Evolutionary conservation across 164 flowering plant species (phyloP).

Genomic region (Macadamia integrifolia): DNA sequence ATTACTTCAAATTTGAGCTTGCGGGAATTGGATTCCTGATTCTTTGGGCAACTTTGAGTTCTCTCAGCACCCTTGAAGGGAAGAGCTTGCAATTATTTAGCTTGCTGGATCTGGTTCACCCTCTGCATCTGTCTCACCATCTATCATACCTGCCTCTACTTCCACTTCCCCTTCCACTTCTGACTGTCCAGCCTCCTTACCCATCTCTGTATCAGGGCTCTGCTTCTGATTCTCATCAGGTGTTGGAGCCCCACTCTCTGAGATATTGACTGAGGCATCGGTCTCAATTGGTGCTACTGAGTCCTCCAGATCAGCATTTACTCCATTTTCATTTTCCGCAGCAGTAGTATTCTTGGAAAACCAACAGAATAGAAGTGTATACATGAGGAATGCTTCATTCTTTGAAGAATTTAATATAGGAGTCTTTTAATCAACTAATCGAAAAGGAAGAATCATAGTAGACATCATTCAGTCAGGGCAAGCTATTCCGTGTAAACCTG

Average conservation of each 20-base stretch:
- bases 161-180: slow-evolving; percentile 60
- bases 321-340: slow-evolving; percentile 66
- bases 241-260: slow-evolving; percentile 51
- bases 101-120: slow-evolving; percentile 22
- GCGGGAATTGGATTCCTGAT: too few species aligned
- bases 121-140: slow-evolving; percentile 72
- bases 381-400: neutral
- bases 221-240: slow-evolving; percentile 66
- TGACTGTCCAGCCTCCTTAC: slow-evolving; percentile 57
- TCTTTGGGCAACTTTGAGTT: too few species aligned
- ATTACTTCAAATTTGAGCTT: too few species aligned
- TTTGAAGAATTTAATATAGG: too few species aligned
- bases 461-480: too few species aligned
- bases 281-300: slow-evolving; percentile 52
- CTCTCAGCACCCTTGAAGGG: too few species aligned
- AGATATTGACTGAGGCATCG: slow-evolving; percentile 34
- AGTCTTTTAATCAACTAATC: too few species aligned
- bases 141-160: slow-evolving; percentile 44
- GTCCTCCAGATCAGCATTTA: slow-evolving; percentile 47
- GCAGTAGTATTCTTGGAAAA: slow-evolving; percentile 41
- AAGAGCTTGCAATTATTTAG: too few species aligned
- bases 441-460: too few species aligned
- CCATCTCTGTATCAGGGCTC: slow-evolving; percentile 50
- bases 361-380: neutral
- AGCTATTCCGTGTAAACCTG: too few species aligned